Evolutionary conservation across 257 asterid species (phyloP), one percentile per base, ranked within the genome.

Genomic region (Eustoma russellianum): DNA sequence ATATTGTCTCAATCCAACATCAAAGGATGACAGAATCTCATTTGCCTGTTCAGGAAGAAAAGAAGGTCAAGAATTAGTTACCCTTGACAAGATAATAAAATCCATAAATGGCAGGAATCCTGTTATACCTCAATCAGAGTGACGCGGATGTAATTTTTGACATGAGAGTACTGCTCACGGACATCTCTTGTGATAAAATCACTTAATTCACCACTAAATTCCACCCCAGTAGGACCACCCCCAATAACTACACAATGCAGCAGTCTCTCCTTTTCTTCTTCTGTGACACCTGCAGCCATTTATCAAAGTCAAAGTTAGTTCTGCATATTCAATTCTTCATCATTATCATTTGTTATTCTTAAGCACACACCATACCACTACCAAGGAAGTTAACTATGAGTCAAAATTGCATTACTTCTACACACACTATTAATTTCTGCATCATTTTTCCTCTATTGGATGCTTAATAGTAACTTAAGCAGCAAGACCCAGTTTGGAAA

Each of bases 171-270:
- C 13, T 79, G 73, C 68, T 83, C 90, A 7, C 76, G 79, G 41
- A 72, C 97, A 70, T 90, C 95, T 72, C 93, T 86, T 75, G 63
- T 83, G 33, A 90, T 90, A 50, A 90, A 90, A 71, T 90, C 97
- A 56, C 97, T 90, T 73, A 90, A 57, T 70, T 90, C 97, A 9
- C 97, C 97, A 12, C 95, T 86, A 34, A 89, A 89, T 65, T 89
- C 97, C 46, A 90, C 97, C 17, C 97, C 96, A 9, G 97, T 90
- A 14, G 97, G 97, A 56, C 97, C 97, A 45, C 97, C 97, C 48
- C 97, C 95, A 13, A 90, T 73, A 33, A 86, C 97, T 17, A 90
- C 97, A 57, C 94, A 86, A 43, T 90, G 97, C 55, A 90, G 63
- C 38, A 90, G 73, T 34, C 79, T 77, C 70, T 90, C 96, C 78